Conservation (phyloP, 2,329 filamentous ascomycete genomes). For the Paecilomyces fulvus region DNA sequence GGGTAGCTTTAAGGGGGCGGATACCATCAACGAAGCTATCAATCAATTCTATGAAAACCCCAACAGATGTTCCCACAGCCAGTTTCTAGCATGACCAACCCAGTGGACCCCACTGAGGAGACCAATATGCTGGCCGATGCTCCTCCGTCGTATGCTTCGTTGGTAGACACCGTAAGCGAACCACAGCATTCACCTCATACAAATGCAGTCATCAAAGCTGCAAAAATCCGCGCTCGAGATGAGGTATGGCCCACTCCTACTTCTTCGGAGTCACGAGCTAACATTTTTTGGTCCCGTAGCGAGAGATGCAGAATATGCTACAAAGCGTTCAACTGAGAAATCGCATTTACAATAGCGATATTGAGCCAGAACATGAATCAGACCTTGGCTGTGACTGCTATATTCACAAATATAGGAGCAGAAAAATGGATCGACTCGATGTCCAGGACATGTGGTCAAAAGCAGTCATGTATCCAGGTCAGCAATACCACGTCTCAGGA, state of each 20-base stretch:
- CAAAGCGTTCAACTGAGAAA: constrained; percentile 33
- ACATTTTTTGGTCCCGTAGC: constrained; percentile 14
- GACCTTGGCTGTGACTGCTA: constrained; percentile 33
- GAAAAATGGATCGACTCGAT: constrained; percentile 27
- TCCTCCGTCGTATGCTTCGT: neutral
- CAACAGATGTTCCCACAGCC: neutral
- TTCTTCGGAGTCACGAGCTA: neutral
- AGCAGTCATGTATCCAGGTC: constrained; percentile 42
- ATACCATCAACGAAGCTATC: neutral
- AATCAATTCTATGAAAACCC: neutral
- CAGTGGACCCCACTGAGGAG: neutral
- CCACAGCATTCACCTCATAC: constrained; percentile 16
- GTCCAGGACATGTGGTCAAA: constrained; percentile 37
- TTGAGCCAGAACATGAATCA: constrained; percentile 40
- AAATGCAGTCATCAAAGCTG: constrained; percentile 34
- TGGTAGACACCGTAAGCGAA: neutral
- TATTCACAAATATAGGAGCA: constrained; percentile 32
- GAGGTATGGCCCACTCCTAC: constrained; percentile 19
- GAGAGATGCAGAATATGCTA: constrained; percentile 37
- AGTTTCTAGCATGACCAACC: neutral
- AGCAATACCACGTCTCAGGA: constrained; percentile 23
- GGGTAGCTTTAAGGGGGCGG: neutral
- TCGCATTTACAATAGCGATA: constrained; percentile 38
- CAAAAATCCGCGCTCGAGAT: constrained; percentile 28
- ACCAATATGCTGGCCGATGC: neutral